These are phyloP conservation scores for Gliomastix tumulicola DNA, from an alignment of 2,329 filamentous ascomycete genomes.

Conservation along the genomic window DNA sequence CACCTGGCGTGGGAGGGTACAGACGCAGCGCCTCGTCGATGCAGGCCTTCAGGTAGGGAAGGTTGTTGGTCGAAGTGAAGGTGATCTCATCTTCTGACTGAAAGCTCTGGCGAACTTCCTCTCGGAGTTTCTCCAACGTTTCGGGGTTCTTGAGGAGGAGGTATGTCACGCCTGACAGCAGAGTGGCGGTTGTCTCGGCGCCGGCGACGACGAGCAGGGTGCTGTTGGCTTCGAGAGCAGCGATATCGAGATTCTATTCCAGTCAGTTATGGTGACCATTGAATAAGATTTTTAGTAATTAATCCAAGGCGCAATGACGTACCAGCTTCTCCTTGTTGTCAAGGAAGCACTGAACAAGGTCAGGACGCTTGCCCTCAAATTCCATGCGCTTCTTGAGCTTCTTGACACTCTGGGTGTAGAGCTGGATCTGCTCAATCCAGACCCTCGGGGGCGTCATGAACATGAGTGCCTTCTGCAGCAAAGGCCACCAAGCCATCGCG, in stretches of 20 bases:
- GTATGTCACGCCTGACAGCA: slow-evolving; percentile 13
- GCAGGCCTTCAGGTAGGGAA: slow-evolving; percentile 22
- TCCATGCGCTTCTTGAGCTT: slow-evolving; percentile 9
- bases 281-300: background rate
- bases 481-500: background rate
- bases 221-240: slow-evolving; percentile 7
- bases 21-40: slow-evolving; percentile 31
- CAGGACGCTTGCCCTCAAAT: slow-evolving; percentile 7
- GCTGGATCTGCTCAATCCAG: slow-evolving; percentile 1
- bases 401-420: slow-evolving; percentile 1
- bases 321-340: slow-evolving; percentile 9
- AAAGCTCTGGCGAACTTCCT: slow-evolving; percentile 19
- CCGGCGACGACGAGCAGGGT: slow-evolving; percentile 14
- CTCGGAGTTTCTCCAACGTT: slow-evolving; percentile 16
- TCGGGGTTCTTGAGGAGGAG: slow-evolving; percentile 19
- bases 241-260: slow-evolving; percentile 1
- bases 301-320: background rate
- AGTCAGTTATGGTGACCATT: background rate
- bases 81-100: slow-evolving; percentile 25
- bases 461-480: slow-evolving; percentile 3
- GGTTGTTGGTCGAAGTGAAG: slow-evolving; percentile 15
- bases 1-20: slow-evolving; percentile 17
- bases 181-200: slow-evolving; percentile 17
- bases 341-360: slow-evolving; percentile 10
- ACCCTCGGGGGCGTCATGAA: slow-evolving; percentile 4